Evolutionary conservation across 2,329 filamentous ascomycete genomes (phyloP).

Genomic region (Neophaeococcomyces mojaviensis): DNA sequence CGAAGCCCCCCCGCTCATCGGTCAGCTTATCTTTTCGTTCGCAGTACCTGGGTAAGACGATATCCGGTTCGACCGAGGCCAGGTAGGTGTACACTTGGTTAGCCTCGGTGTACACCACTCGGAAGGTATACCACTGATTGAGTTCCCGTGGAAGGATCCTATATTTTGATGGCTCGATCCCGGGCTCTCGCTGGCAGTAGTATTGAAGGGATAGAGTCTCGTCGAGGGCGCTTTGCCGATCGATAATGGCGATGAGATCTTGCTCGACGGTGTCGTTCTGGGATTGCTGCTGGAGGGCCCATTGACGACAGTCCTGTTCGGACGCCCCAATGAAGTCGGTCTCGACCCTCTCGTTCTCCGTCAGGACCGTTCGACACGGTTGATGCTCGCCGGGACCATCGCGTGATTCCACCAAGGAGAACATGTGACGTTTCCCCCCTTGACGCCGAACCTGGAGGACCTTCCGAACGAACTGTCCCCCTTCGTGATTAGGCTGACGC

Average conservation of each 20-base stretch:
- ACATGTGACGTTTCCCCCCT: no score
- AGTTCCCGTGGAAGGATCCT: no score
- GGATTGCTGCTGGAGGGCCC: not conserved
- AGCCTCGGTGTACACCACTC: no score
- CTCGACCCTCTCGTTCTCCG: not conserved
- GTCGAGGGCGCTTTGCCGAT: not conserved
- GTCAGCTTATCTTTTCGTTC: not conserved
- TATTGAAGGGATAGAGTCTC: not conserved
- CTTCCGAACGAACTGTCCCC: no score
- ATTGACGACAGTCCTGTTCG: constrained; percentile 1
- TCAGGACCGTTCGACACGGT: not conserved
- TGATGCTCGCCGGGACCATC: no score
- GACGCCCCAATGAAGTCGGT: constrained; percentile 1
- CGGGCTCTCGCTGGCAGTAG: not conserved
- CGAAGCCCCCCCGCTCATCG: not conserved
- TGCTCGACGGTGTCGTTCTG: not conserved
- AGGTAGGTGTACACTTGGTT: no score
- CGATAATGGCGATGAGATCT: not conserved
- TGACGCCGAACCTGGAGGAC: no score
- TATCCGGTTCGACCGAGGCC: not conserved
- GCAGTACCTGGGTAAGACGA: not conserved
- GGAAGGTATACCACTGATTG: no score
- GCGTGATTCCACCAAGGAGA: no score
- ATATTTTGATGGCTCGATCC: no score
- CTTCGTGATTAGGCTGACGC: not conserved